Base-by-base conservation (phyloP, 2,329 filamentous ascomycete species). In the Chaetomium olivaceum region DNA sequence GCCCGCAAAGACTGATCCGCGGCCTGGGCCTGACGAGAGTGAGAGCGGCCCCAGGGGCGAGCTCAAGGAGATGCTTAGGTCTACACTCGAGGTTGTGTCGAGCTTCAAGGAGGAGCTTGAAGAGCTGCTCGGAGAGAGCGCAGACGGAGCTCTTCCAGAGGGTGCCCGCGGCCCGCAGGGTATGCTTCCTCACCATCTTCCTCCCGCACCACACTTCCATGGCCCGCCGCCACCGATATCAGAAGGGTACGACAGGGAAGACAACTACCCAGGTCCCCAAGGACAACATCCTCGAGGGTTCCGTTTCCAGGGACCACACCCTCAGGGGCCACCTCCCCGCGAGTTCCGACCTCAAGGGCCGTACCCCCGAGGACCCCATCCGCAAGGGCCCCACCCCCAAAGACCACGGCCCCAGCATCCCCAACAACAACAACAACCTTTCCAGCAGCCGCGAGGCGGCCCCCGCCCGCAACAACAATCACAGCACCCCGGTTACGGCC, bases 21-120 rank as follows among this genome's bases (percentile, higher is more conserved):
- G 25, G 7, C 27, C 31, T 16, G 61, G 43, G 7, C 43, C 19
- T n/a, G 43, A 48, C 6, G 7, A 8, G 8, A n/a, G n/a, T 3
- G 19, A 27, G 29, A 11, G 21, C 16, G 48, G 23, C 25, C 6
- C 57, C 48, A 27, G 48, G 1, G 33, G 60, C 12, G 25, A 62
- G 4, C 31, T 70, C 33, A 50, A 66, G 12, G 19, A 60, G 19
- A 69, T 64, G 39, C 46, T 70, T 52, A 65, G 29, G 14, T 43
- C 43, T 4, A 64, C 68, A 14, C 61, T 71, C 39, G 58, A 61
- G 7, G 54, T 63, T 2, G 52, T 69, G 19, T 52, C 65, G 14
- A 55, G 57, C 50, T 51, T 69, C 21, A 66, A 70, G 29, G 54
- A 62, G 4, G 63, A 70, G 9, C 66, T 71, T 21, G 60, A 69